phyloP scores from a whole-genome alignment of 371 early-diverging fungal species.

The Mortierella sp. region DNA sequence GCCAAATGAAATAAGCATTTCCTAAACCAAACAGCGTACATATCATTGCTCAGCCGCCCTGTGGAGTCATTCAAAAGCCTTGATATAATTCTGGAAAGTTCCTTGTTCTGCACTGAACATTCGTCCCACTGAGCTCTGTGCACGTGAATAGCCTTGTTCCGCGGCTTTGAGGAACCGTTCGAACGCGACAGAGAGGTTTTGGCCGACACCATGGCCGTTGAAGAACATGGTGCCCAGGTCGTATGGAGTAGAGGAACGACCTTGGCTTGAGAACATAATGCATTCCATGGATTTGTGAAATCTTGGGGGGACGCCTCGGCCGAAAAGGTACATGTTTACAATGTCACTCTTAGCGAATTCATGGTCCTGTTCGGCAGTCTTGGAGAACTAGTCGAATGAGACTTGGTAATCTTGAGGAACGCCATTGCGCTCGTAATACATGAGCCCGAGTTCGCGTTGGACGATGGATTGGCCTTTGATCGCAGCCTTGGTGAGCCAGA shows the following conservation, averaged over 20 bases:
- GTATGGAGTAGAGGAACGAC: neutral
- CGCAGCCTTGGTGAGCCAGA: slow-evolving; percentile 8
- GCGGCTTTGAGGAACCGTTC: too few species aligned
- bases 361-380: neutral
- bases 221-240: too few species aligned
- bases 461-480: neutral
- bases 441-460: slow-evolving; percentile 2
- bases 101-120: too few species aligned
- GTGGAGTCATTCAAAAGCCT: too few species aligned
- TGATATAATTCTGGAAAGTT: too few species aligned
- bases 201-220: too few species aligned
- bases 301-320: neutral
- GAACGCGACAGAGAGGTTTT: too few species aligned
- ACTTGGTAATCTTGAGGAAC: neutral
- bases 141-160: too few species aligned
- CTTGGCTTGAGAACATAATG: slow-evolving; percentile 8
- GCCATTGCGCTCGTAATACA: slow-evolving; percentile 9
- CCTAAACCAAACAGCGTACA: too few species aligned
- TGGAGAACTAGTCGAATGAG: neutral
- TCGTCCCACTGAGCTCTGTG: too few species aligned
- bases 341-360: neutral
- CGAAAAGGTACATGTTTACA: neutral
- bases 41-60: too few species aligned
- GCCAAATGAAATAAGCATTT: too few species aligned
- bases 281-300: neutral